These are phyloP conservation scores for Fusarium brevicatenulatum DNA, from an alignment of 2,329 filamentous ascomycete genomes.

Conservation along the genomic window DNA sequence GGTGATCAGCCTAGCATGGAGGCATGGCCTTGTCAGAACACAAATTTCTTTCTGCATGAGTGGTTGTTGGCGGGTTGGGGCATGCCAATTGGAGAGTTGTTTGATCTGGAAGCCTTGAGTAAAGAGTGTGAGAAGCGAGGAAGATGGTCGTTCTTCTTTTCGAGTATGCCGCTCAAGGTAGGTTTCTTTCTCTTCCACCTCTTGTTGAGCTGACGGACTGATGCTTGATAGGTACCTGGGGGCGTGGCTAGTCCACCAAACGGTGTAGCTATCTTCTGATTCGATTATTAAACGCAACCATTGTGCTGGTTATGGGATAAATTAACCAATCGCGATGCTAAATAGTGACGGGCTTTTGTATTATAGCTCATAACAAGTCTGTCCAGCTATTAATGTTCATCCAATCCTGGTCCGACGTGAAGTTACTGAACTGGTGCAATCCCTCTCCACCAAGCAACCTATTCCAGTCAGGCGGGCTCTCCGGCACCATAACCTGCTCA, in stretches of 20 bases:
- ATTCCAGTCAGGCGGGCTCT: conserved; percentile 42
- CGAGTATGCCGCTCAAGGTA: conserved; percentile 31
- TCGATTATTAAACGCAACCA: no score
- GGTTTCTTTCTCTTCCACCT: rapidly evolving
- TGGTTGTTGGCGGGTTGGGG: conserved; percentile 62
- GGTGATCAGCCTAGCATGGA: conserved; percentile 66
- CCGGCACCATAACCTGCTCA: conserved; percentile 39
- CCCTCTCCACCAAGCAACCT: conserved; percentile 35
- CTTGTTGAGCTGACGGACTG: neutral
- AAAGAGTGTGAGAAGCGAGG: conserved; percentile 46
- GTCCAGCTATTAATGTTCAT: conserved; percentile 43
- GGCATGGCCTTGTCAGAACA: conserved; percentile 54
- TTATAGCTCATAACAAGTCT: conserved; percentile 11
- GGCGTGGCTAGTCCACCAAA: conserved; percentile 29
- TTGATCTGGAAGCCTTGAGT: conserved; percentile 55
- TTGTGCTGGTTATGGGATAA: no score
- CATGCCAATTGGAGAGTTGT: conserved; percentile 61
- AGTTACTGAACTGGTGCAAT: conserved; percentile 23
- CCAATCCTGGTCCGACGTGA: conserved; percentile 40
- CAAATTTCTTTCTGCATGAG: conserved; percentile 53
- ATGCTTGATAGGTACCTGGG: conserved; percentile 5
- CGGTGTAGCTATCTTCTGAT: conserved; percentile 17
- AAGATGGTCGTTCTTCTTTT: conserved; percentile 55
- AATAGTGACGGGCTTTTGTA: no score
- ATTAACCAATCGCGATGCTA: no score